These are phyloP conservation scores for Pseudonitzschia delicatissima DNA, from an alignment of 108 stramenopile genomes.

Conservation along the genomic window DNA sequence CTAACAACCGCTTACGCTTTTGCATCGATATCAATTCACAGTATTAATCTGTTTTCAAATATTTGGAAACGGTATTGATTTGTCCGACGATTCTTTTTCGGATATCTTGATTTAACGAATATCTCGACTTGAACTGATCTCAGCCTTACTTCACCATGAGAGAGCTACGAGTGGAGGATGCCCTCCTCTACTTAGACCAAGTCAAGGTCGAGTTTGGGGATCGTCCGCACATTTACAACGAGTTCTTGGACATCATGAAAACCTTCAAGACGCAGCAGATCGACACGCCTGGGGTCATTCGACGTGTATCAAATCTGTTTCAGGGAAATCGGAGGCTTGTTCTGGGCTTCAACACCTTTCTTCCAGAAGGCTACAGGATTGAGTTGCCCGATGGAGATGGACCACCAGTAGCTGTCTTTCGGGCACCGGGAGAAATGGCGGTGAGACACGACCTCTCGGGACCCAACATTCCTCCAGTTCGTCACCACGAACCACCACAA, in stretches of 20 bases:
- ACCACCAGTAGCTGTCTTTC: conserved; percentile 74
- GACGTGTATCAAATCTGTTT: conserved; percentile 92
- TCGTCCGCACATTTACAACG: conserved; percentile 98
- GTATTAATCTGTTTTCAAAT: too few relatives aligned
- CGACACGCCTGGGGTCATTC: conserved; percentile 98
- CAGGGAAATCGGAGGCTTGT: conserved; percentile 96
- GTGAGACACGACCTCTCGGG: conserved; percentile 17
- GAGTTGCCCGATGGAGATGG: conserved; percentile 84
- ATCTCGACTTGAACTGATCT: too few relatives aligned
- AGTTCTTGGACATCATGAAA: conserved; percentile 99
- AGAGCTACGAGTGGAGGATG: conserved; percentile 96
- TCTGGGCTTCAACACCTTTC: conserved; percentile 97
- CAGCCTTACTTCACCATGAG: conserved; percentile 51
- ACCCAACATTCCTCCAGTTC: conserved; percentile 21
- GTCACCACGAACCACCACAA: conserved; percentile 18
- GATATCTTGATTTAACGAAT: too few relatives aligned
- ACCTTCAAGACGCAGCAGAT: conserved; percentile 94
- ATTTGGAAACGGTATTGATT: too few relatives aligned
- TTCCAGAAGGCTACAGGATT: conserved; percentile 99
- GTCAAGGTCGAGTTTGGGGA: conserved; percentile 98
- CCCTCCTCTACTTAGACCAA: conserved; percentile 98
- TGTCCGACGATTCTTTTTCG: too few relatives aligned
- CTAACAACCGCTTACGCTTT: too few relatives aligned
- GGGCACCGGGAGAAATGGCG: conserved; percentile 66
- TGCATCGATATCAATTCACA: too few relatives aligned